These are phyloP conservation scores for Gnetum montanum DNA, from an alignment of 75 land plant species.

Conservation along the genomic window DNA sequence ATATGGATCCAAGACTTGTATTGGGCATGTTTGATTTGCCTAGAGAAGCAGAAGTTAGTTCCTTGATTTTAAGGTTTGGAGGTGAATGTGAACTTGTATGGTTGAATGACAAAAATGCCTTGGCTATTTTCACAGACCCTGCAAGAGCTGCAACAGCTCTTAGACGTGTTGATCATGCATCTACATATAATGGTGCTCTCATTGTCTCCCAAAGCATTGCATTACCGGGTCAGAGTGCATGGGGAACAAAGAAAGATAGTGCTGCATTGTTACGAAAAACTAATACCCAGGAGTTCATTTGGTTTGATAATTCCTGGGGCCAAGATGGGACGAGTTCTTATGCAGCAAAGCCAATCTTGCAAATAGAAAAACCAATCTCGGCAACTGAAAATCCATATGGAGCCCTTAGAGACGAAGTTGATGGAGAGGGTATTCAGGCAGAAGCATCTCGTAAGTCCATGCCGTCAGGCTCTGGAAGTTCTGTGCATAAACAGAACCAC, in stretches of 20 bases:
- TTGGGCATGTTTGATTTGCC: constrained; percentile 85
- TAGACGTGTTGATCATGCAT: constrained; percentile 84
- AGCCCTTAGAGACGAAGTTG: constrained; percentile 28
- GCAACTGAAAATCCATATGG: constrained; percentile 56
- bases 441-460: neutral
- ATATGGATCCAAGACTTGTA: constrained; percentile 96
- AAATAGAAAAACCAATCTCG: constrained; percentile 31
- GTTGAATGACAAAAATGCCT: constrained; percentile 97
- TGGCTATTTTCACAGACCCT: constrained; percentile 82
- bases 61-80: constrained; percentile 84
- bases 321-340: constrained; percentile 26
- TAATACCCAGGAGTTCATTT: constrained; percentile 28
- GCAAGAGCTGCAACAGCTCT: constrained; percentile 94
- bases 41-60: constrained; percentile 85
- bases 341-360: constrained; percentile 28
- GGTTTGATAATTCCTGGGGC: constrained; percentile 64
- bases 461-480: neutral
- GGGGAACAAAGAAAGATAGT: constrained; percentile 32
- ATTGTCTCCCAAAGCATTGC: constrained; percentile 18
- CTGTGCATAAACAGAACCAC: neutral
- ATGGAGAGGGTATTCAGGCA: neutral
- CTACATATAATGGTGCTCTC: constrained; percentile 75
- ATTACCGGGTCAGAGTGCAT: constrained; percentile 22
- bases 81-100: constrained; percentile 97
- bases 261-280: constrained; percentile 35